Evolutionary conservation across 805 yeast species (phyloP), one percentile per base, ranked within the genome.

Genomic region (Saturnispora zaruensis): DNA sequence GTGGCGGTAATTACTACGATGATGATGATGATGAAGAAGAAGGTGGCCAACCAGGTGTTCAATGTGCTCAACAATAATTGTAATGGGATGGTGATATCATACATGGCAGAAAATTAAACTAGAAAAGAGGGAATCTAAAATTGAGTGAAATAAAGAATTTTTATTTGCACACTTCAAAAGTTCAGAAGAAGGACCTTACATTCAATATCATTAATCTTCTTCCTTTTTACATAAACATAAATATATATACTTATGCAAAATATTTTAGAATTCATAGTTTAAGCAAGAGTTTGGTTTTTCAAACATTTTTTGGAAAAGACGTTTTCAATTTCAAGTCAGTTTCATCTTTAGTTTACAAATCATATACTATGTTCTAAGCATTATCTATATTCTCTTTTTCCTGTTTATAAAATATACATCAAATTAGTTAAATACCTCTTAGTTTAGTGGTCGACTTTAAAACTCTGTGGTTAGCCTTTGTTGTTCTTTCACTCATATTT

Each of bases 11-110:
- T 26, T 54, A 56, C 23, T 55, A 57, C 37, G 82, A 78, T 36
- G 66, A 66, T 30, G 70, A 67, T n/a, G 69, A 66, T n/a, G 70
- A 66, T n/a, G 86, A 81, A 33, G 81, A 72, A 25, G 77, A 72
- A 44, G 77, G 74, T 46, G 78, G 74, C 41, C 82, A 79, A 49
- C 82, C 78, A 56, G 87, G 89, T 59, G 95, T 87, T 51, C 95
- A 89, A 78, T 89, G 97, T 79, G 95, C 96, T 57, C 84, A 91
- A 65, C 96, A 89, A 77, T 89, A 36, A 78, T 25, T 23, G 32
- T n/a, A 21, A 20, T 24, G 28, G 23, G n/a, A n/a, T 9, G 36
- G 21, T 28, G 32, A 28, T 28, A 28, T 28, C 32, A 28, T 28
- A 28, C 32, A 28, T 28, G 13, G 32, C 32, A 28, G 32, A 28